Base-by-base conservation (phyloP, 2,329 filamentous ascomycete genomes). In the Ophiocordyceps robertsii region DNA sequence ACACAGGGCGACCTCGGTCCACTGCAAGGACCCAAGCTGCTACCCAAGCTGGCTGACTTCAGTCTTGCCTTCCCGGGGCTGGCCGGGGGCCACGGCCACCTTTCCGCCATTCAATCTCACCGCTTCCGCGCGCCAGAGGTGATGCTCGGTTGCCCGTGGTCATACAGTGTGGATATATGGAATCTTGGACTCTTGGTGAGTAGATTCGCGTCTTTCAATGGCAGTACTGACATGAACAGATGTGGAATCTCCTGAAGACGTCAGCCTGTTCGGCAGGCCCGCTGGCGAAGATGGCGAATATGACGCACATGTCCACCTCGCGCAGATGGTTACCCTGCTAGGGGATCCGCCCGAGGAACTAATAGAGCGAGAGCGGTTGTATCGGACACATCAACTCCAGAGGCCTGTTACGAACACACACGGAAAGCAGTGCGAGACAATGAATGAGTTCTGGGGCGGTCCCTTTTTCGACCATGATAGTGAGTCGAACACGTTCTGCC, bases 201-300 rank as follows among this genome's bases (percentile, higher is more conserved):
- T 32, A 38, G n/a, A 14, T 16, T 16, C 16, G 17, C 24, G 2
- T 16, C 7, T 29, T 29, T 27, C 21, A 29, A 31, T 33, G 12
- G 19, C 21, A 21, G 27, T 33, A 41, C 36, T 43, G 41, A 46
- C 40, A 37, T 14, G 12, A 31, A 21, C 37, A 53, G 52, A 52
- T 53, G 50, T 53, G 52, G 50, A 47, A 54, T 40, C 39, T 53
- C 11, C n/a, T 51, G 47, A 54, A 39, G 36, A 47, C 37, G 40
- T 43, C 11, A 50, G 37, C 33, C 29, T 52, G 5, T 52, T 54
- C 38, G 45, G 39, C 2, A 29, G 40, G 2, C 47, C 47, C 17
- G 47, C 44, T 13, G 50, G 45, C 27, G 40, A 49, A 5, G 47
- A 49, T 24, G 51, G 50, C 10, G 44, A 50, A 38, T 53, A 53